These are phyloP conservation scores for Trametopsis cervina DNA, from an alignment of 768 basidiomycete species.

Conservation along the genomic window DNA sequence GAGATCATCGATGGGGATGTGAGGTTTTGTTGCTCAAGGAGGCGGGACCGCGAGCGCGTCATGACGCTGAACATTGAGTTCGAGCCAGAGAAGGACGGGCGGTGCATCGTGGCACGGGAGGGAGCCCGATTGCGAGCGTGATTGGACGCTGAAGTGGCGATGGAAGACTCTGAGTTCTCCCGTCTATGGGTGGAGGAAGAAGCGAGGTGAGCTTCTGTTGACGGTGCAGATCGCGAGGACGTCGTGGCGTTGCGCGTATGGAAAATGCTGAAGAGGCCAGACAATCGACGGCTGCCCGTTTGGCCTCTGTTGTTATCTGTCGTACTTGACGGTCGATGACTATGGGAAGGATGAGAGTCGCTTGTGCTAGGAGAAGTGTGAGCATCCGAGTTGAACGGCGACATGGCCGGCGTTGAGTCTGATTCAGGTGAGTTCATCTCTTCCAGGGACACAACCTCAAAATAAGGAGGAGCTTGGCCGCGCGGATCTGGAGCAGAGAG, in stretches of 20 bases:
- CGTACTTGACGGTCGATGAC: too few relatives aligned
- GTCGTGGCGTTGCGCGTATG: slow-evolving; percentile 11
- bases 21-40: slow-evolving; percentile 23
- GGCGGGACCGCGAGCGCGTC: slow-evolving; percentile 40
- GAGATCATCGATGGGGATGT: slow-evolving; percentile 67
- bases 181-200: slow-evolving; percentile 15
- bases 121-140: slow-evolving; percentile 21
- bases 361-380: neutral
- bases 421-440: slow-evolving; percentile 9
- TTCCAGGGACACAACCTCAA: slow-evolving; percentile 38
- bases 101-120: slow-evolving; percentile 17
- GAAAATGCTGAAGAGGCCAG: slow-evolving; percentile 19
- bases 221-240: slow-evolving; percentile 2
- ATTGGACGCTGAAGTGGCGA: slow-evolving; percentile 20
- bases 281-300: slow-evolving; percentile 10
- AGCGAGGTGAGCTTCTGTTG: slow-evolving; percentile 1
- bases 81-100: slow-evolving; percentile 32
- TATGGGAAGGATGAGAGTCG: neutral
- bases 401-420: neutral
- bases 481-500: slow-evolving; percentile 26
- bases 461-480: slow-evolving; percentile 66
- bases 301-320: slow-evolving; percentile 1
- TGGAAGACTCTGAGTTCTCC: slow-evolving; percentile 17
- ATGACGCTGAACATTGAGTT: slow-evolving; percentile 28
- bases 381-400: neutral